Percentiles rank a stretch among this genome's conserved stretches.
phyloP scores from a whole-genome alignment of 495 filamentous ascomycete species.

The Venustampulla echinocandica region DNA sequence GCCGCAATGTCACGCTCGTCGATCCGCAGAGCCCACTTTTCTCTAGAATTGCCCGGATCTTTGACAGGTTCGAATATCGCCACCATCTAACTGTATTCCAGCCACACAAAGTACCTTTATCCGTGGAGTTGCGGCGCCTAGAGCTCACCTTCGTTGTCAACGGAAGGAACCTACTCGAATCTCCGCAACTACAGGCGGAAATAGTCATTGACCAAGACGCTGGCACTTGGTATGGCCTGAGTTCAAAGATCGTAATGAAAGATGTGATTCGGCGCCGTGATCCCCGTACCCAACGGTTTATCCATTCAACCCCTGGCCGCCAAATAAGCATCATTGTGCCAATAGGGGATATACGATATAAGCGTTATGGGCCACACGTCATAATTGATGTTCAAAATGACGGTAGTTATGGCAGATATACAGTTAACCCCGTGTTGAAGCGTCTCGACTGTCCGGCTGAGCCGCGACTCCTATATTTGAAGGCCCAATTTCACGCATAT shows the following conservation, averaged over 20 bases:
- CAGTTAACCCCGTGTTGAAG: conserved; percentile 40
- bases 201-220: conserved; percentile 44
- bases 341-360: neutral
- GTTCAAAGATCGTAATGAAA: conserved; percentile 37
- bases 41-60: conserved; percentile 26
- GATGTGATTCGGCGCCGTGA: conserved; percentile 13
- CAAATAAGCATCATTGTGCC: conserved; percentile 15
- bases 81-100: conserved; percentile 31
- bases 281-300: too few species aligned
- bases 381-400: neutral
- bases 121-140: conserved; percentile 33
- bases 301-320: neutral
- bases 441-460: conserved; percentile 38
- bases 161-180: conserved; percentile 31
- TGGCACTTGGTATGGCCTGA: conserved; percentile 44
- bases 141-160: conserved; percentile 37
- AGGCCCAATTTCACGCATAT: conserved; percentile 48
- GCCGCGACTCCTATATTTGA: conserved; percentile 37
- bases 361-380: conserved; percentile 3
- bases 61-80: conserved; percentile 27
- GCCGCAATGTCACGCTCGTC: conserved; percentile 15
- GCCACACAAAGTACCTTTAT: conserved; percentile 11
- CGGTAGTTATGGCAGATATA: conserved; percentile 26
- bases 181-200: conserved; percentile 29
- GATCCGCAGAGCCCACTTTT: conserved; percentile 26